These are phyloP conservation scores for Thamnidium elegans DNA, from an alignment of 192 early-diverging fungal species.

Conservation along the genomic window DNA sequence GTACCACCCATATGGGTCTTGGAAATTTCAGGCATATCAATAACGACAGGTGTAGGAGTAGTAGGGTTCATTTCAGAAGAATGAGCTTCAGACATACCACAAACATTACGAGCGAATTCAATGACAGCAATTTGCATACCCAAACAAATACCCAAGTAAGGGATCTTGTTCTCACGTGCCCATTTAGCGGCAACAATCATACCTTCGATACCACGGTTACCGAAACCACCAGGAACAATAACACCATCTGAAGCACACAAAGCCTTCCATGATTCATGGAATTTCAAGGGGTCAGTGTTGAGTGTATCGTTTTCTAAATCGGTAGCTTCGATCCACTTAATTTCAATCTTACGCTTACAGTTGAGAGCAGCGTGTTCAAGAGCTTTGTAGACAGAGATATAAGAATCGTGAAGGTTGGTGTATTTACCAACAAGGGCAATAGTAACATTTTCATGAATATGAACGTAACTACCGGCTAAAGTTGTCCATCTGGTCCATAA, in stretches of 20 bases:
- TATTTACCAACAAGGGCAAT: conserved; percentile 97
- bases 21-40: conserved; percentile 98
- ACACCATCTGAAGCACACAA: conserved; percentile 89
- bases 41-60: conserved; percentile 69
- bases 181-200: conserved; percentile 92
- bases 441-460: conserved; percentile 75
- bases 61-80: conserved; percentile 83
- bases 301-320: conserved; percentile 79
- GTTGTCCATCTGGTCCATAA: conserved; percentile 81
- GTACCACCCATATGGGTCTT: conserved; percentile 92
- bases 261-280: conserved; percentile 92
- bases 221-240: conserved; percentile 97
- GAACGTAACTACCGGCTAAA: conserved; percentile 59
- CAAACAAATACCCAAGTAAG: conserved; percentile 97
- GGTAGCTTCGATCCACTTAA: conserved; percentile 93
- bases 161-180: conserved; percentile 96
- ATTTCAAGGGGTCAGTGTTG: conserved; percentile 82
- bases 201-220: conserved; percentile 93
- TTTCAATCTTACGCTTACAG: conserved; percentile 77
- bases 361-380: conserved; percentile 93
- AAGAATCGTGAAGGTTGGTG: conserved; percentile 93
- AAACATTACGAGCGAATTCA: conserved; percentile 94
- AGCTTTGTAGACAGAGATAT: conserved; percentile 95
- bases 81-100: conserved; percentile 75
- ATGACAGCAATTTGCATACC: conserved; percentile 97